Percentiles rank a stretch among this genome's conserved stretches.
These are phyloP conservation scores for Lathyrus oleraceus DNA, from an alignment of 306 rosid genomes.

Conservation along the genomic window DNA sequence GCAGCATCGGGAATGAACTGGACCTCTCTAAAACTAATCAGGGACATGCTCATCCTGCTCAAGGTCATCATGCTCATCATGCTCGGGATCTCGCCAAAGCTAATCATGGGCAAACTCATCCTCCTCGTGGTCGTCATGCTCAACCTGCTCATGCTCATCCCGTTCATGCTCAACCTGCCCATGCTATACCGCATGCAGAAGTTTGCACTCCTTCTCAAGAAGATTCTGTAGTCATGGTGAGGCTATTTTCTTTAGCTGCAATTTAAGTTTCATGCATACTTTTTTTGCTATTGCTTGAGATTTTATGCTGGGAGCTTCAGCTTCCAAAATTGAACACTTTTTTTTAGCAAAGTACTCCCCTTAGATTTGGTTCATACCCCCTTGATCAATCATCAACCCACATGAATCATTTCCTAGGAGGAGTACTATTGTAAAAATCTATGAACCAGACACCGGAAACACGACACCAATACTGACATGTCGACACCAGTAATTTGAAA, in stretches of 20 bases:
- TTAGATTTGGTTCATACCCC: slow-evolving; percentile 49
- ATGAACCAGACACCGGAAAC: no score
- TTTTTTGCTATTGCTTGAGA: not conserved
- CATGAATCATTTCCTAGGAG: slow-evolving; percentile 38
- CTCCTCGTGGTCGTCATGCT: no score
- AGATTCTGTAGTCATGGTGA: slow-evolving; percentile 34
- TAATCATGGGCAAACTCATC: no score
- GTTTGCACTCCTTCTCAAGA: slow-evolving; percentile 26
- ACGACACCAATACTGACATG: no score
- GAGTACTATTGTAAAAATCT: not conserved
- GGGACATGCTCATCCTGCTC: slow-evolving; percentile 18
- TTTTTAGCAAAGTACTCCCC: not conserved
- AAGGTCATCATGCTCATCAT: slow-evolving; percentile 16
- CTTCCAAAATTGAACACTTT: not conserved
- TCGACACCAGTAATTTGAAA: no score
- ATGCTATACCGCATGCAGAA: not conserved
- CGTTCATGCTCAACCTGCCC: not conserved
- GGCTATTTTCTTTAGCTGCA: slow-evolving; percentile 20
- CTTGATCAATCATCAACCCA: slow-evolving; percentile 32
- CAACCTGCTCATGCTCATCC: no score
- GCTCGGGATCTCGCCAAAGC: not conserved
- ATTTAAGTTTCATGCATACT: not conserved
- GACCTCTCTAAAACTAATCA: not conserved
- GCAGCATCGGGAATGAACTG: slow-evolving; percentile 43
- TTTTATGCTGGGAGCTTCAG: slow-evolving; percentile 7